These are phyloP conservation scores for Puccinia horiana DNA, from an alignment of 1,284 basidiomycete species.

Conservation along the genomic window DNA sequence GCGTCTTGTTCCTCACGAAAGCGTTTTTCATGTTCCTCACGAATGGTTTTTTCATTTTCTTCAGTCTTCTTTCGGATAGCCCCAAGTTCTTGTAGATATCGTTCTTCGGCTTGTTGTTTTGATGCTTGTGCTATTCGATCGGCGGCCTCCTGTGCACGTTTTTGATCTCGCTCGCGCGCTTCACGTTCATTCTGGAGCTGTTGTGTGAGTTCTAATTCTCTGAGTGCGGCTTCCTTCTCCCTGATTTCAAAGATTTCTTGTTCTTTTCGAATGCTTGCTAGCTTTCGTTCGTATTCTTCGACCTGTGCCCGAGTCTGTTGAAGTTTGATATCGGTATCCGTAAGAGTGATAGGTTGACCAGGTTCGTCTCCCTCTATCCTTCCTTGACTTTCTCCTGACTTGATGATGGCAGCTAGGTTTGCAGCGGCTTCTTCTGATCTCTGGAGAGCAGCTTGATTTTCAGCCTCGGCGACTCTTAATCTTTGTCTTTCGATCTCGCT, in stretches of 20 bases:
- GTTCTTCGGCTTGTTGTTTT: background rate
- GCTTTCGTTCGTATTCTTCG: constrained; percentile 1
- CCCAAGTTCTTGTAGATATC: background rate
- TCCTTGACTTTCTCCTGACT: background rate
- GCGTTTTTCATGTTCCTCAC: background rate
- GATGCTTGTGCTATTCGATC: background rate
- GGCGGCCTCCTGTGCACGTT: background rate
- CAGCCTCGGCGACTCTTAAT: background rate
- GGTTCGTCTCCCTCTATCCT: background rate
- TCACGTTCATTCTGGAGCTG: background rate
- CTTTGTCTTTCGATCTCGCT: background rate
- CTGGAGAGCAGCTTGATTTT: background rate
- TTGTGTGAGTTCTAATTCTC: background rate
- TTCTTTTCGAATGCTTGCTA: constrained; percentile 17
- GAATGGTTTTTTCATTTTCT: constrained; percentile 7
- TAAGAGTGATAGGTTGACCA: background rate
- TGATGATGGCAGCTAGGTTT: background rate
- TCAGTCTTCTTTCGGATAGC: background rate
- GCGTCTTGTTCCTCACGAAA: constrained; percentile 2
- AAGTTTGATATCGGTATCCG: constrained; percentile 24
- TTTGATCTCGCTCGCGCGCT: background rate
- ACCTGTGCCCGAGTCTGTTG: constrained; percentile 9
- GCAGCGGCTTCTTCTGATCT: background rate
- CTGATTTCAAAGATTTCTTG: constrained; percentile 24
- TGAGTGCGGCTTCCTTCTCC: constrained; percentile 12